Evolutionary conservation across 192 early-diverging fungal species (phyloP), one percentile per base, ranked within the genome.

Genomic region (Thamnidium elegans): DNA sequence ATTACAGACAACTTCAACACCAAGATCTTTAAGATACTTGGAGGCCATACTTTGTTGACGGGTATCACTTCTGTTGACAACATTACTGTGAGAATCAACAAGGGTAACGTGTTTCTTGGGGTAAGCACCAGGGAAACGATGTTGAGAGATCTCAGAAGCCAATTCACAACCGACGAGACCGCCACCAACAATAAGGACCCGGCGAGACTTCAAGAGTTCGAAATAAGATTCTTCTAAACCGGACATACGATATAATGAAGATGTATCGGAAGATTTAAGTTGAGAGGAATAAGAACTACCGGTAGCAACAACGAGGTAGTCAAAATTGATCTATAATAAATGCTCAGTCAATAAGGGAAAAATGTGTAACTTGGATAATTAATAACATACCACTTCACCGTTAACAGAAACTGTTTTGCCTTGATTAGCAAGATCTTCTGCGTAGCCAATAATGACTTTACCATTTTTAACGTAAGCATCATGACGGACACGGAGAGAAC

Each of bases 101-200:
- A 75, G 44, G 0, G 74, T 75, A 9, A 75, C 54, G 14, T 54
- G 15, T 23, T 71, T 71, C 36, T 66, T 55, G 6, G 59, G 68
- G 14, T 50, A 67, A 14, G 44, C 13, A 20, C 62, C 69, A 30
- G 65, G 68, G 32, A 70, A 63, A 13, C 51, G 39, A 34, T 30
- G 46, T 14, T 67, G 68, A 15, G 65, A 46, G 5, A 75, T 70
- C 43, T 75, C 81, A 61, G 56, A 65, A 14, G 81, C 69, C 17
- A 82, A 59, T 54, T 82, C 81, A 52, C 72, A 73, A 7, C 78
- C 81, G 2, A 82, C 73, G 17, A 82, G 65, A 14, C 81, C 81
- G 43, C 78, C 78, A 34, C 71, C 71, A 58, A 81, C 61, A n/a
- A 81, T 76, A 7, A 74, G 60, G 1, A 81, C 55, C 10, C 17